Conservation (phyloP, 805 yeast species). For the Spathaspora passalidarum region DNA sequence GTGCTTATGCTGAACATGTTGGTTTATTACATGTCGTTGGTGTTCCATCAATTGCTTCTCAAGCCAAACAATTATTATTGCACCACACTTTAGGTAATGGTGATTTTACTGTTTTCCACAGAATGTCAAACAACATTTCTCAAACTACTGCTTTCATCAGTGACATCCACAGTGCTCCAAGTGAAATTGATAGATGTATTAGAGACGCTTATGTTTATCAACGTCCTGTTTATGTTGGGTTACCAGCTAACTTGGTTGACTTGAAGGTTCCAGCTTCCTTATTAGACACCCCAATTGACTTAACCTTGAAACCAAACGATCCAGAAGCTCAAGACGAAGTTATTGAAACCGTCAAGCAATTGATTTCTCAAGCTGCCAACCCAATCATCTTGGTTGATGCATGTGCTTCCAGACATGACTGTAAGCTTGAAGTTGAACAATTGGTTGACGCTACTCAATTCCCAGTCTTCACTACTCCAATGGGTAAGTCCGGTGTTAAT, state of each 20-base stretch:
- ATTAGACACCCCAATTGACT: slow-evolving; percentile 64
- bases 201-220: slow-evolving; percentile 67
- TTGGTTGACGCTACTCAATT: slow-evolving; percentile 67
- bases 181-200: slow-evolving; percentile 70
- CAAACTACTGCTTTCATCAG: slow-evolving; percentile 63
- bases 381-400: slow-evolving; percentile 84
- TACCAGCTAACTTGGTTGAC: slow-evolving; percentile 81
- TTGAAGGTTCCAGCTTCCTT: slow-evolving; percentile 52
- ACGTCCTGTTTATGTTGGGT: slow-evolving; percentile 79
- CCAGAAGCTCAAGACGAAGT: slow-evolving; percentile 38
- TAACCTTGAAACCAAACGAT: slow-evolving; percentile 41
- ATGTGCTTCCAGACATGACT: slow-evolving; percentile 77
- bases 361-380: slow-evolving; percentile 57
- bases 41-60: slow-evolving; percentile 74
- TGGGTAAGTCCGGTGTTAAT: slow-evolving; percentile 82
- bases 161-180: slow-evolving; percentile 64
- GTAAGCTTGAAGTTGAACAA: slow-evolving; percentile 57
- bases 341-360: slow-evolving; percentile 37
- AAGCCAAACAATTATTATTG: slow-evolving; percentile 43
- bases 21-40: slow-evolving; percentile 84
- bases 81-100: slow-evolving; percentile 45
- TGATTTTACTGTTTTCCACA: slow-evolving; percentile 56
- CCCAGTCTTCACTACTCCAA: slow-evolving; percentile 84
- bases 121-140: slow-evolving; percentile 74
- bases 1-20: slow-evolving; percentile 86